Percentiles rank a stretch among this genome's conserved stretches.
phyloP scores from a whole-genome alignment of 495 filamentous ascomycete species.

The Neurospora terricola region DNA sequence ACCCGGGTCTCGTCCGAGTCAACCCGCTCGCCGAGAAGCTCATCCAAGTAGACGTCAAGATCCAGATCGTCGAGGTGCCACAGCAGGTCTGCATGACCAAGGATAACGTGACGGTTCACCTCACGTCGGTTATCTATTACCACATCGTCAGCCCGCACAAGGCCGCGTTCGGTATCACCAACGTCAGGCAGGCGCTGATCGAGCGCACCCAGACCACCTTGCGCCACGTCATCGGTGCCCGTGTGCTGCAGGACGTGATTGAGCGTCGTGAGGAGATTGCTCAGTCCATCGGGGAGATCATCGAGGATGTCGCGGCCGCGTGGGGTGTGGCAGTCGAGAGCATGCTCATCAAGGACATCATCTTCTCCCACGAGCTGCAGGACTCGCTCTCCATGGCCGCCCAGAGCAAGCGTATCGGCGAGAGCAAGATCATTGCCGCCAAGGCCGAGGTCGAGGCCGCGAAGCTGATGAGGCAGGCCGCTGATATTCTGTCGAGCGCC shows the following conservation, averaged over 20 bases:
- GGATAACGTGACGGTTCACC: constrained; percentile 88
- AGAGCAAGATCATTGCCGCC: constrained; percentile 95
- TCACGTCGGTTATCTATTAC: constrained; percentile 99
- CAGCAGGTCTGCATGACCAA: constrained; percentile 99
- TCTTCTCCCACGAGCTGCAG: constrained; percentile 92
- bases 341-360: constrained; percentile 99
- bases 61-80: constrained; percentile 95
- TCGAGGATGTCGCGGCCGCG: constrained; percentile 85
- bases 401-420: constrained; percentile 96
- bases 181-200: constrained; percentile 87
- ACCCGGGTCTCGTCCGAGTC: constrained; percentile 94
- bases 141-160: constrained; percentile 93
- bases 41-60: constrained; percentile 94
- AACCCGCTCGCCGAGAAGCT: constrained; percentile 92
- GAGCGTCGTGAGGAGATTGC: constrained; percentile 98
- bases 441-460: constrained; percentile 94
- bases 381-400: constrained; percentile 99
- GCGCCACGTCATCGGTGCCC: constrained; percentile 92
- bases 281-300: constrained; percentile 88
- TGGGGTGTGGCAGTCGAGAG: constrained; percentile 96
- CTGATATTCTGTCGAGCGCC: constrained; percentile 79
- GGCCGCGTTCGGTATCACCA: constrained; percentile 91
- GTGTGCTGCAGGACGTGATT: constrained; percentile 96
- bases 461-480: constrained; percentile 96
- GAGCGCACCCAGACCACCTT: constrained; percentile 98